Evolutionary conservation across 1,139 yeast genomes (phyloP), one percentile per base, ranked within the genome.

Genomic region (Sugiyamaella pinicola): DNA sequence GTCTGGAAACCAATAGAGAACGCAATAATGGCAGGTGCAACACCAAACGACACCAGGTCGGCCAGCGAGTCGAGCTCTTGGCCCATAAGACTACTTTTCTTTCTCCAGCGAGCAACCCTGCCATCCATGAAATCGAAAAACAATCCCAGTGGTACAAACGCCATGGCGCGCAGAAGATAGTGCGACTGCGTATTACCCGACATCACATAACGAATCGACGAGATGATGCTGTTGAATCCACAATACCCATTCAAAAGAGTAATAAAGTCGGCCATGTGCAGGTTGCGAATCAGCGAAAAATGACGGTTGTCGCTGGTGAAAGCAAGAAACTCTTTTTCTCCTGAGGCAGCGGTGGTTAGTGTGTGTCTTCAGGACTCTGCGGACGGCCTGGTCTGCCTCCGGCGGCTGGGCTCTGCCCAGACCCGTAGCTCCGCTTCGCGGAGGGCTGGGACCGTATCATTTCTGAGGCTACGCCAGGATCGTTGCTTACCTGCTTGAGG

Each of bases 111-210:
- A 4, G 99, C 99, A 7, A 93, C 99, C 64, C 96, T 83, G 26
- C 99, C 99, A 69, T 93, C 99, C 69, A 93, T 86, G 69, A 93
- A 90, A 71, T 93, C 99, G 69, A 91, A 91, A 67, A 93, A 89
- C 64, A 91, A 81, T 5, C 99, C 99, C 63, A 91, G 76, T 17
- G 88, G 79, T 44, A 89, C 88, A 70, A 91, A 87, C 61, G 86
- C 83, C 73, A 90, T 93, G 2, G 98, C 96, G 63, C 96, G 79
- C 72, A 86, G 90, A 34, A 89, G 84, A 70, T 89, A 87, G 64
- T 82, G 52, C 46, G 49, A 37, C 22, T 57, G 60, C 18, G 39
- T 31, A 35, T 45, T 37, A 29, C 58, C 62, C 7, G 64, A 56
- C 54, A 57, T 47, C 35, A 61, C 82, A 70, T 81, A 93, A 64